Conservation (phyloP, 352 stramenopile genomes). For the Globisporangium paroecandrum region DNA sequence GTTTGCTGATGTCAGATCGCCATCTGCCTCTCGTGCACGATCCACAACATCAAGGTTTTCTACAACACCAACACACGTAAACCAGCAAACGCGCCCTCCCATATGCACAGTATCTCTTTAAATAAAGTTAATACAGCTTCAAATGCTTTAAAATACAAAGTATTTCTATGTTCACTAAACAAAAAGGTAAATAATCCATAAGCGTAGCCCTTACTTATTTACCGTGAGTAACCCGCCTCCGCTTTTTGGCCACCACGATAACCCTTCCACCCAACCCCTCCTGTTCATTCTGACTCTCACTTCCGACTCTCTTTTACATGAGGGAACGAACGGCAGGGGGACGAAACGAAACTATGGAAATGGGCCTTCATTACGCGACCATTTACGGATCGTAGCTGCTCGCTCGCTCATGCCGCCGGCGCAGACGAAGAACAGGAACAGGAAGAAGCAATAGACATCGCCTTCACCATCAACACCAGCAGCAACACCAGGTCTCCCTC, state of each 20-base stretch:
- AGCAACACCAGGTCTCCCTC: background rate
- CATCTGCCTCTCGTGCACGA: background rate
- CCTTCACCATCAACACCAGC: too few relatives aligned
- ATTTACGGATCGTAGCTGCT: constrained; percentile 8
- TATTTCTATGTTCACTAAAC: too few relatives aligned
- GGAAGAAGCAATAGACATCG: background rate
- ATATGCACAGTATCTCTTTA: background rate
- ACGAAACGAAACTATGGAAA: background rate
- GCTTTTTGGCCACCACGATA: background rate
- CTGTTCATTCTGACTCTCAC: constrained; percentile 3
- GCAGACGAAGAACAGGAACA: background rate
- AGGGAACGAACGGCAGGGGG: background rate
- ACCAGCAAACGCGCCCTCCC: background rate
- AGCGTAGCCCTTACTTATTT: background rate
- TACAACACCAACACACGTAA: background rate
- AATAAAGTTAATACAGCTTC: background rate
- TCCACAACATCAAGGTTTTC: background rate
- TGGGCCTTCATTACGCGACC: background rate
- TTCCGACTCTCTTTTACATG: constrained; percentile 10
- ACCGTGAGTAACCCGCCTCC: background rate
- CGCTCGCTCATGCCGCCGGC: background rate
- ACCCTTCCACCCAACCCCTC: background rate
- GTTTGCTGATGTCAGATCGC: background rate
- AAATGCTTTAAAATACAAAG: too few relatives aligned
- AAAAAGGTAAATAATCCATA: background rate